Percentiles rank a stretch among this genome's conserved stretches.
Conservation (phyloP, 257 asterid genomes). For the Rhazya stricta region DNA sequence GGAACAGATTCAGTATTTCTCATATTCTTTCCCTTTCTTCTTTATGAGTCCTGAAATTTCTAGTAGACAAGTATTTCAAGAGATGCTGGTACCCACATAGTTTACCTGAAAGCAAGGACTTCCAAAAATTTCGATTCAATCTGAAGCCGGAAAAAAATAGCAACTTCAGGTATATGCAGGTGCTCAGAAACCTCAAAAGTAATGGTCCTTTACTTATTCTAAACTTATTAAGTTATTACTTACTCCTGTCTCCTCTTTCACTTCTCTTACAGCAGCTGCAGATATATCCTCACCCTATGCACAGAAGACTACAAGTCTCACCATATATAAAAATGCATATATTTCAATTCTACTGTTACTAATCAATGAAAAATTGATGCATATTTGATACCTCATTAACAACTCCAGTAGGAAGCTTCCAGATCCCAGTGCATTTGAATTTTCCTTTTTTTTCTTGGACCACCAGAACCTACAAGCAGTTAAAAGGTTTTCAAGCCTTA, state of each 20-base stretch:
- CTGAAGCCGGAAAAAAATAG: constrained; percentile 35
- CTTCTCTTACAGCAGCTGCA: constrained; percentile 86
- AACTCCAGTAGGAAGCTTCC: constrained; percentile 22
- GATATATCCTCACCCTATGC: constrained; percentile 79
- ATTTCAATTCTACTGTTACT: background rate
- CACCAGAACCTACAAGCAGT: constrained; percentile 7
- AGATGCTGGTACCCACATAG: background rate
- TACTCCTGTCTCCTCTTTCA: constrained; percentile 94
- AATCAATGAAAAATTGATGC: background rate
- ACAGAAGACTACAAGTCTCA: background rate
- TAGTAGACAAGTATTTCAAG: too few relatives aligned
- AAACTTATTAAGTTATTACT: constrained; percentile 18
- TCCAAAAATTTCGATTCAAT: constrained; percentile 59
- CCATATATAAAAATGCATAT: background rate
- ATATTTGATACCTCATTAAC: constrained; percentile 16
- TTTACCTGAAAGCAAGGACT: constrained; percentile 80
- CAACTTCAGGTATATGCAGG: background rate
- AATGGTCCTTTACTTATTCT: background rate
- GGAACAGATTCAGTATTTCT: background rate
- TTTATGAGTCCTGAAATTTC: background rate
- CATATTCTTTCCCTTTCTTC: background rate
- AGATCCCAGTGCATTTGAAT: constrained; percentile 17
- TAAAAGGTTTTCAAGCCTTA: background rate
- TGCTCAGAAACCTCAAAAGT: background rate
- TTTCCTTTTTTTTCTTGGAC: constrained; percentile 21